These are phyloP conservation scores for Crithidia brevicula DNA, from an alignment of 208 protist species.

Conservation along the genomic window DNA sequence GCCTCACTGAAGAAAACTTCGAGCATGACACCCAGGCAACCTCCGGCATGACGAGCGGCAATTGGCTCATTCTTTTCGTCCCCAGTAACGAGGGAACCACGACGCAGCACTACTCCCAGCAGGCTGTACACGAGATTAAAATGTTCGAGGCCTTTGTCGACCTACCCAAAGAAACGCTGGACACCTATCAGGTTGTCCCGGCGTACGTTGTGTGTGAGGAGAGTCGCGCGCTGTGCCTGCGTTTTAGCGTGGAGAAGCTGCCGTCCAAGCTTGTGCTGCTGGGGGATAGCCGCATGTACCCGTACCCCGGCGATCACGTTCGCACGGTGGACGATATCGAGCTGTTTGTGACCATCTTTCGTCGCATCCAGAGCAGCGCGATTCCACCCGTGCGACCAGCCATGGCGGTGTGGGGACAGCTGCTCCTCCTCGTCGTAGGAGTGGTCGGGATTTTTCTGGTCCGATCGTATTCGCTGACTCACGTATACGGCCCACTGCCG, in stretches of 20 bases:
- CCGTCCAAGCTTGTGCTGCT: constrained; percentile 19
- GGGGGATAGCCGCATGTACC: constrained; percentile 21
- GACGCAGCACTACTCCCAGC: constrained; percentile 16
- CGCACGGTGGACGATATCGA: constrained; percentile 30
- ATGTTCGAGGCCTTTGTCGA: constrained; percentile 28
- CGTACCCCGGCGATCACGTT: constrained; percentile 13
- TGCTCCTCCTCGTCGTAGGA: constrained; percentile 18
- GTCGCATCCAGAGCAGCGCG: constrained; percentile 28
- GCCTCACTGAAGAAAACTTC: constrained; percentile 22
- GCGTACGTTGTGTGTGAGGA: constrained; percentile 34
- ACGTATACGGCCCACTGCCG: constrained; percentile 22
- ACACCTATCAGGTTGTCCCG: constrained; percentile 25
- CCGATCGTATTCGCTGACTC: constrained; percentile 18
- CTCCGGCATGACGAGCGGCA: constrained; percentile 31
- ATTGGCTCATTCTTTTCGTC: constrained; percentile 36
- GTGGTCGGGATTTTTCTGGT: constrained; percentile 27
- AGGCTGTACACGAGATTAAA: constrained; percentile 17
- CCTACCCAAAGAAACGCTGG: constrained; percentile 5
- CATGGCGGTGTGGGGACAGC: constrained; percentile 16
- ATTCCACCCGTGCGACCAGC: constrained; percentile 18
- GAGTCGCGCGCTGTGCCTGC: constrained; percentile 20
- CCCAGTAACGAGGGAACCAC: constrained; percentile 25
- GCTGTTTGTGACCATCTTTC: constrained; percentile 29
- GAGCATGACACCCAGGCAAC: constrained; percentile 34
- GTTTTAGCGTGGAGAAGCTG: constrained; percentile 16